Evolutionary conservation across 768 basidiomycete species (phyloP).

Genomic region (Hysterangium stoloniferum): DNA sequence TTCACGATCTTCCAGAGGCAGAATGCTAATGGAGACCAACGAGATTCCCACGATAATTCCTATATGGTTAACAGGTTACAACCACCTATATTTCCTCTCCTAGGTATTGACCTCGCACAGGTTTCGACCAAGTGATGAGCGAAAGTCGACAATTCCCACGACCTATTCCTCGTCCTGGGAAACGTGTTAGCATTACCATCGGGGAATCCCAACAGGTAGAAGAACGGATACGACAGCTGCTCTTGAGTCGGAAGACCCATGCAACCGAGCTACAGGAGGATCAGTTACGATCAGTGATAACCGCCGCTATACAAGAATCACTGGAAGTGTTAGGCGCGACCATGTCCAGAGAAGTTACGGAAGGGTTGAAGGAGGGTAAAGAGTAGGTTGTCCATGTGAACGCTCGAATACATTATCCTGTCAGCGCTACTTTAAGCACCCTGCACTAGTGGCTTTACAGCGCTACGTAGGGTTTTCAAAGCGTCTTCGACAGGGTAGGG

Average conservation of each 20-base stretch:
- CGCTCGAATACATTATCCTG: too few relatives aligned
- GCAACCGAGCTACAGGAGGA: not conserved
- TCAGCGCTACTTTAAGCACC: too few relatives aligned
- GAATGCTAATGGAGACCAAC: constrained; percentile 67
- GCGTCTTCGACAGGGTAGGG: too few relatives aligned
- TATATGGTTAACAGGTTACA: constrained; percentile 89
- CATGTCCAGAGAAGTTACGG: not conserved
- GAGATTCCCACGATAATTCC: constrained; percentile 77
- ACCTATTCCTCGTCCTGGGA: constrained; percentile 54
- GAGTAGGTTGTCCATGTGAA: too few relatives aligned
- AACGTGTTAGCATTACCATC: constrained; percentile 67
- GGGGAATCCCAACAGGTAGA: constrained; percentile 35
- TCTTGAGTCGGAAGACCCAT: not conserved
- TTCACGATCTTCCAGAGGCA: constrained; percentile 44
- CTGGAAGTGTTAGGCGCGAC: not conserved
- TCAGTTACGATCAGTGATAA: not conserved
- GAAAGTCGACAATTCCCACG: constrained; percentile 75
- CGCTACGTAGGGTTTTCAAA: too few relatives aligned
- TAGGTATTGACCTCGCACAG: constrained; percentile 24
- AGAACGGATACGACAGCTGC: not conserved
- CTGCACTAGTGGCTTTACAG: too few relatives aligned
- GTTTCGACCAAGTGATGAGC: constrained; percentile 87
- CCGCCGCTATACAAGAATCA: not conserved
- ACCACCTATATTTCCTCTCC: constrained; percentile 7
- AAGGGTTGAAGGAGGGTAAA: constrained; percentile 5